Conservation (phyloP, 1,139 yeast genomes). For the Protomyces arabidopsidicola region DNA sequence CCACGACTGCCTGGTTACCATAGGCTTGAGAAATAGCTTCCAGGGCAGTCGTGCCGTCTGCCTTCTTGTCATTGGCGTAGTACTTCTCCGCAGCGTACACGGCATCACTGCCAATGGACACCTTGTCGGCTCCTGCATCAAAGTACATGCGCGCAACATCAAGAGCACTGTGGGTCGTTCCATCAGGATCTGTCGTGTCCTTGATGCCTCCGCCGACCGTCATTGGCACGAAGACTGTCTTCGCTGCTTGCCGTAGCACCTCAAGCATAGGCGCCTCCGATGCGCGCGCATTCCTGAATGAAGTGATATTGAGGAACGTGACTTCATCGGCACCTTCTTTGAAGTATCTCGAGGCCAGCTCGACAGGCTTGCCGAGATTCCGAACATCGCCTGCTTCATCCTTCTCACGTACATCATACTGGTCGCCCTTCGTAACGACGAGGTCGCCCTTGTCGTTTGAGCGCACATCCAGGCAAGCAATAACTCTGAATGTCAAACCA, state of each 20-base stretch:
- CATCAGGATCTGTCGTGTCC: constrained; percentile 79
- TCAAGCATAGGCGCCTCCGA: constrained; percentile 92
- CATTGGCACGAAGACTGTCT: constrained; percentile 87
- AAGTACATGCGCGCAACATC: constrained; percentile 88
- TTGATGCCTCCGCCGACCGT: constrained; percentile 98
- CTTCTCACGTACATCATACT: constrained; percentile 88
- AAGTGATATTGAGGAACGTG: constrained; percentile 87
- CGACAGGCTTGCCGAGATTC: constrained; percentile 92
- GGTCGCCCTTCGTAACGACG: constrained; percentile 97
- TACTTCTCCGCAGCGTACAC: constrained; percentile 81
- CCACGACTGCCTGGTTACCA: constrained; percentile 95
- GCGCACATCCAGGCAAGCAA: constrained; percentile 96
- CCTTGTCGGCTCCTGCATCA: constrained; percentile 95
- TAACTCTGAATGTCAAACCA: constrained; percentile 81
- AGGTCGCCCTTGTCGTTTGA: constrained; percentile 89
- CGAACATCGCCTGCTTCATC: constrained; percentile 52
- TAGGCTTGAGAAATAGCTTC: constrained; percentile 87
- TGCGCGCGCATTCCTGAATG: constrained; percentile 88
- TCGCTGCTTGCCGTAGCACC: constrained; percentile 75
- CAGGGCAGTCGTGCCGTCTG: constrained; percentile 76
- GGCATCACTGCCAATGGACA: constrained; percentile 96
- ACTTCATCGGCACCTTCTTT: constrained; percentile 95
- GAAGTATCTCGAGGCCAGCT: constrained; percentile 82
- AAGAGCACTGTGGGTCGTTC: constrained; percentile 69
- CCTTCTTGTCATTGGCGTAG: constrained; percentile 53